These are phyloP conservation scores for Yamadazyma blattariae DNA, from an alignment of 1,139 yeast genomes.

Conservation along the genomic window DNA sequence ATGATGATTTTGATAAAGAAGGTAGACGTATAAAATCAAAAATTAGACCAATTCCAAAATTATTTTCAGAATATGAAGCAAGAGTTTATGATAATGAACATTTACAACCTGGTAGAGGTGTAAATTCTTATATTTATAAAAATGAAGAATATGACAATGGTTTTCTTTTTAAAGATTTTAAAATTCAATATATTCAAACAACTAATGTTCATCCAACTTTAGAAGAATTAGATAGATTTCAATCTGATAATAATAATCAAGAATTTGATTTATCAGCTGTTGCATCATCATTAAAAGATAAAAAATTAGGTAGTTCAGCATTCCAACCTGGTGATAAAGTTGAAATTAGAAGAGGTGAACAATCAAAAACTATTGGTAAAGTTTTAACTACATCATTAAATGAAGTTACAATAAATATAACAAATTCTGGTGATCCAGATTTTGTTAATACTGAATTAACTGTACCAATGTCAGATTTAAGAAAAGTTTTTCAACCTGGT, in stretches of 20 bases:
- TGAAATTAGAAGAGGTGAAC: constrained; percentile 90
- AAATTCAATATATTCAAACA: constrained; percentile 75
- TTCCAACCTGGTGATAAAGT: constrained; percentile 96
- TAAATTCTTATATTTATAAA: constrained; percentile 68
- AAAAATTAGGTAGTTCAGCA: constrained; percentile 34
- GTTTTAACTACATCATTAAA: constrained; percentile 66
- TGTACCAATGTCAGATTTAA: constrained; percentile 75
- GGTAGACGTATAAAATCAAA: constrained; percentile 54
- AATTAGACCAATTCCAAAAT: constrained; percentile 77
- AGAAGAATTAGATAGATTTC: constrained; percentile 85
- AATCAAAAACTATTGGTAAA: constrained; percentile 81
- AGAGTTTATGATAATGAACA: constrained; percentile 52
- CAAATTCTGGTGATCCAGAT: constrained; percentile 50
- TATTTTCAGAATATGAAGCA: constrained; percentile 73
- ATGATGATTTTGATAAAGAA: constrained; percentile 55
- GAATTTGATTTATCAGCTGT: constrained; percentile 83
- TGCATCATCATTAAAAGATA: constrained; percentile 76
- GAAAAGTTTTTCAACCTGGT: constrained; percentile 87
- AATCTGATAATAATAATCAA: constrained; percentile 66
- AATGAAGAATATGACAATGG: constrained; percentile 92
- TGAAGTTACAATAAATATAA: constrained; percentile 58
- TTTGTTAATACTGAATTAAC: constrained; percentile 50
- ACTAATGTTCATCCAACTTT: constrained; percentile 84
- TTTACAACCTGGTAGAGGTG: constrained; percentile 74
- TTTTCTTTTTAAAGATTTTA: constrained; percentile 80